These are phyloP conservation scores for Gaultheria prostrata DNA, from an alignment of 148 eudicot species.

Conservation along the genomic window DNA sequence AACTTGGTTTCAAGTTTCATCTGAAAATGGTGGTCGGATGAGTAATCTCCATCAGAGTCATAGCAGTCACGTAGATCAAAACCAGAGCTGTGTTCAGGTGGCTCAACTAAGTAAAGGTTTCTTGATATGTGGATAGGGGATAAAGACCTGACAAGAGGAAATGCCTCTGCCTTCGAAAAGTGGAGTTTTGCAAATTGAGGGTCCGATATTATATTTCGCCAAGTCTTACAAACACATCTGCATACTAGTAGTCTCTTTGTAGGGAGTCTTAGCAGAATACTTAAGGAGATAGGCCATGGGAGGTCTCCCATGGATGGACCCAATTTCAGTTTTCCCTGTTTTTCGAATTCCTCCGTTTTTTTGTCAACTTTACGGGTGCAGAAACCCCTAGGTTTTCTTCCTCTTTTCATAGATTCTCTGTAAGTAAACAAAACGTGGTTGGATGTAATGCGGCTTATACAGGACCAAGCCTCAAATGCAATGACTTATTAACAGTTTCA, in stretches of 20 bases:
- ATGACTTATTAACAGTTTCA: no score
- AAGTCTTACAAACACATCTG: conserved; percentile 10
- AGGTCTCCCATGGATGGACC: conserved; percentile 7
- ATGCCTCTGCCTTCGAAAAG: neutral
- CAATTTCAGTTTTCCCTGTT: neutral
- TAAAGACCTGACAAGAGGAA: neutral
- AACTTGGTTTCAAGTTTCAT: conserved; percentile 17
- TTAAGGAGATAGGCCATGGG: neutral
- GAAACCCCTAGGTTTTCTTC: no score
- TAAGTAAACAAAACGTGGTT: no score
- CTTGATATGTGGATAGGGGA: conserved; percentile 4
- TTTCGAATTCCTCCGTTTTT: neutral
- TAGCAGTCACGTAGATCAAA: neutral
- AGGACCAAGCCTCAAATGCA: no score
- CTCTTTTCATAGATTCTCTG: no score
- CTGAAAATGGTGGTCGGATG: neutral
- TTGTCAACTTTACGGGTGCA: neutral
- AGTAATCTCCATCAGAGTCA: neutral
- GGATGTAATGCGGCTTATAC: no score
- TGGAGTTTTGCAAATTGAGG: conserved; percentile 15
- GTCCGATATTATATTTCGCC: neutral
- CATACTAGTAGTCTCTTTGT: neutral
- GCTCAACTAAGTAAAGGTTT: conserved; percentile 17
- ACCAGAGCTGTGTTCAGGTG: neutral
- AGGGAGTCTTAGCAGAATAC: neutral